Conservation (phyloP, 2,329 filamentous ascomycete genomes). For the Dryadomyces quercus-mongolicae region DNA sequence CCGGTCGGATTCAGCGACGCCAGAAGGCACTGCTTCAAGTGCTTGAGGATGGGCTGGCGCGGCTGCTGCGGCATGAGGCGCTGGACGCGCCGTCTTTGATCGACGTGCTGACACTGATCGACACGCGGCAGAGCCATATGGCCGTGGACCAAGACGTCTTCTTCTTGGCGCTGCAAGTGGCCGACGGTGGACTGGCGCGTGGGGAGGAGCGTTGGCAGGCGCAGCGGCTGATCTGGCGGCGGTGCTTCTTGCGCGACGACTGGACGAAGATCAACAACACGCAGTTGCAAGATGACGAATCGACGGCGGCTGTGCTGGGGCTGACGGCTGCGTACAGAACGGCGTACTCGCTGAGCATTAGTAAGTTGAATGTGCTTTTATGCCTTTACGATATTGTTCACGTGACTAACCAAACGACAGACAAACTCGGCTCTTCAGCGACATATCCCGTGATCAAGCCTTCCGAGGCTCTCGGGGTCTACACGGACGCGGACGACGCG, state of each 20-base stretch:
- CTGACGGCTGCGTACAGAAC: conserved; percentile 59
- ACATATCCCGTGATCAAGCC: conserved; percentile 36
- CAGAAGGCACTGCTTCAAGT: conserved; percentile 56
- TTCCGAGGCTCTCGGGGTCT: conserved; percentile 44
- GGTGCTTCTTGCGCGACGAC: conserved; percentile 72
- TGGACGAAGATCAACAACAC: conserved; percentile 75
- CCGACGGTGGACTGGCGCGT: conserved; percentile 37
- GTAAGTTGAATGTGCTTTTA: conserved; percentile 32
- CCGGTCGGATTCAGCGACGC: conserved; percentile 40
- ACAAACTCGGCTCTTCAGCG: conserved; percentile 11
- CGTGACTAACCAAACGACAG: conserved; percentile 18
- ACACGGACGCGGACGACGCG: conserved; percentile 47
- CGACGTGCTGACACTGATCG: conserved; percentile 68
- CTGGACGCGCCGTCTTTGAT: conserved; percentile 67
- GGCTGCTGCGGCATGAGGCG: conserved; percentile 58
- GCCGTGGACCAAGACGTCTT: conserved; percentile 59
- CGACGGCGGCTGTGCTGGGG: conserved; percentile 49
- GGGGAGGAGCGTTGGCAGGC: conserved; percentile 46
- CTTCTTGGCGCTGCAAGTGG: conserved; percentile 56
- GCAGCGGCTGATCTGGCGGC: conserved; percentile 66
- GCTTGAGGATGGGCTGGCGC: conserved; percentile 57
- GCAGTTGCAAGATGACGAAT: conserved; percentile 56
- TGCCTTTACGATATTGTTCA: conserved; percentile 4
- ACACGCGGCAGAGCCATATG: conserved; percentile 38
- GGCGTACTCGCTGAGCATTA: conserved; percentile 49